Base-by-base conservation (phyloP, 768 basidiomycete species). In the Neoboletus subvelutipes region DNA sequence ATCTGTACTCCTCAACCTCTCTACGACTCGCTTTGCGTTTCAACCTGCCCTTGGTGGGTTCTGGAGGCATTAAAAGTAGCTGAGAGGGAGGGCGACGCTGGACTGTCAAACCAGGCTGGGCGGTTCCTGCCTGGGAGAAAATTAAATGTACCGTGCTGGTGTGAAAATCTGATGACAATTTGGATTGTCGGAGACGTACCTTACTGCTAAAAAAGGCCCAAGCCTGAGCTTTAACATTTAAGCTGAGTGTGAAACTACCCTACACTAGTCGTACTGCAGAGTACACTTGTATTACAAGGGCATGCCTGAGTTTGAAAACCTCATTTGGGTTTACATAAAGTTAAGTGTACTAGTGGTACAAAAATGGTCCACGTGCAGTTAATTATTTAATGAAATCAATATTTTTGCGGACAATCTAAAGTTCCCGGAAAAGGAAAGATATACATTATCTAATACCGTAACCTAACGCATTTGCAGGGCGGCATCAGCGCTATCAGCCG, bases 21-120 rank as follows among this genome's bases (percentile, higher is more conserved):
- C 78, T 80, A 40, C 80, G 77, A 55, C 74, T 78, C 2, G 75
- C 58, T 45, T 77, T 77, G 47, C 83, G 78, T 57, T 80, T 83
- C 42, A 80, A 64, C 65, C 77, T 83, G 31, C 73, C 63, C 65
- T 81, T 82, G 20, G 78, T 75, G 1, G 76, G 77, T 67, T 86
- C 85, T 51, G 77, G 78, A 37, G 85, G 83, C 85, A 86, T 86
- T 37, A 50, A 55, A 45, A 17, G 55, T 22, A 24, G 58, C 43
- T 56, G 54, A 52, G 54, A 52, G 50, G 50, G 58, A 61, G 20
- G 54, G 50, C 24, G 17, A 46, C 43, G n/a, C 46, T 29, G 48
- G 17, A 48, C 50, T 39, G 48, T 55, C 36, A 54, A 56, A 56
- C 55, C 52, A 51, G 50, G 47, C 29, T 39, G 59, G 50, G 56